phyloP scores from a whole-genome alignment of 2,329 filamentous ascomycete genomes.

The Verticillium dahliae region DNA sequence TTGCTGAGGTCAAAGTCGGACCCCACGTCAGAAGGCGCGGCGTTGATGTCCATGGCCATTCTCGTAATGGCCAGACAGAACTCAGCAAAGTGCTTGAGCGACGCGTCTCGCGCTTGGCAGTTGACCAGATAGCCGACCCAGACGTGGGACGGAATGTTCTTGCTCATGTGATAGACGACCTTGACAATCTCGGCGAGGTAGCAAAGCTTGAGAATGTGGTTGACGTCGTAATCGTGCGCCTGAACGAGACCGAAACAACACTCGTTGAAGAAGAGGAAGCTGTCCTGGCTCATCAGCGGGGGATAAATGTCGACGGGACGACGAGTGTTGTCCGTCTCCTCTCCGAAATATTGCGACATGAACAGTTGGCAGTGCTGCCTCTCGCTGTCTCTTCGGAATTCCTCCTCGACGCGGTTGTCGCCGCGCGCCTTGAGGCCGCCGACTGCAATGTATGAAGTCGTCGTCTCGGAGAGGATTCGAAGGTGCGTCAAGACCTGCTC shows the following conservation, averaged over 20 bases:
- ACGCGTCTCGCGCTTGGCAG: conserved; percentile 34
- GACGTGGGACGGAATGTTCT: conserved; percentile 42
- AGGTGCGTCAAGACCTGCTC: conserved; percentile 81
- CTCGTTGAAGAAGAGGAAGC: conserved; percentile 77
- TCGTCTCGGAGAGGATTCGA: conserved; percentile 81
- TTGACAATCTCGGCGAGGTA: conserved; percentile 90
- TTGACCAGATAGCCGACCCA: conserved; percentile 42
- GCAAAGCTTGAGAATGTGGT: conserved; percentile 76
- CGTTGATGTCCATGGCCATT: conserved; percentile 33
- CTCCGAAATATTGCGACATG: conserved; percentile 46
- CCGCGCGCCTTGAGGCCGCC: conserved; percentile 59
- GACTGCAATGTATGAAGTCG: conserved; percentile 74
- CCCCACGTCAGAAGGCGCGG: conserved; percentile 15
- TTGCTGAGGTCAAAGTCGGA: conserved; percentile 22
- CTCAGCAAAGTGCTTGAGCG: conserved; percentile 46
- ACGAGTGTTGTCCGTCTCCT: conserved; percentile 30
- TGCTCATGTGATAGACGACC: conserved; percentile 56
- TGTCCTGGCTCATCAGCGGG: conserved; percentile 61
- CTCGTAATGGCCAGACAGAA: conserved; percentile 45
- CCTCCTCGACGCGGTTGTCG: conserved; percentile 55
- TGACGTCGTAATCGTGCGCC: conserved; percentile 64
- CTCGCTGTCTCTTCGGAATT: conserved; percentile 62
- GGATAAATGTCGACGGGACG: conserved; percentile 38
- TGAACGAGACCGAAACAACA: conserved; percentile 64
- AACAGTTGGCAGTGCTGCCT: conserved; percentile 74